These are phyloP conservation scores for Venturia nashicola DNA, from an alignment of 2,329 filamentous ascomycete genomes.

Conservation along the genomic window DNA sequence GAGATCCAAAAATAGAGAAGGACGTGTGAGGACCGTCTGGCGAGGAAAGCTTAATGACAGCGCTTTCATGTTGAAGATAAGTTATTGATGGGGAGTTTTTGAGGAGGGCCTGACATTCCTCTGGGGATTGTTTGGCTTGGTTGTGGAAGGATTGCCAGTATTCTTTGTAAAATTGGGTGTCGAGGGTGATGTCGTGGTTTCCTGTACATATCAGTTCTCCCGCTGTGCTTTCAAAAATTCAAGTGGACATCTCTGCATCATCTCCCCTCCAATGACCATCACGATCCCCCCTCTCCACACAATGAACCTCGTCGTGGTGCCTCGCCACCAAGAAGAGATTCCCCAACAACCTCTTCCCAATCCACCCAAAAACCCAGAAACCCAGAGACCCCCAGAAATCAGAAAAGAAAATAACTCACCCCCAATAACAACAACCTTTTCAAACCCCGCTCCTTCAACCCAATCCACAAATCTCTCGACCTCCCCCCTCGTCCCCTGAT, in stretches of 20 bases:
- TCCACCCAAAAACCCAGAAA: background rate
- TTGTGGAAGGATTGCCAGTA: slow-evolving; percentile 7
- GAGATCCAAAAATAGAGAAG: slow-evolving; percentile 61
- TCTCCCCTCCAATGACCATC: too few species aligned
- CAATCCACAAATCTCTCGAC: slow-evolving; percentile 76
- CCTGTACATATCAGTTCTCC: slow-evolving; percentile 30
- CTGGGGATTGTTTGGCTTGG: slow-evolving; percentile 32
- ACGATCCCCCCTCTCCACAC: too few species aligned
- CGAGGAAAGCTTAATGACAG: slow-evolving; percentile 41
- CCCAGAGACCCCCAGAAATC: background rate
- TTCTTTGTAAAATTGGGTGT: slow-evolving; percentile 44
- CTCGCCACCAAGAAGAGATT: too few species aligned
- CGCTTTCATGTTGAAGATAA: slow-evolving; percentile 50
- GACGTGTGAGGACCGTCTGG: slow-evolving; percentile 42
- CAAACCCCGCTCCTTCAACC: slow-evolving; percentile 45
- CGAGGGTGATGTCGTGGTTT: slow-evolving; percentile 65
- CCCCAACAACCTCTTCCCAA: too few species aligned
- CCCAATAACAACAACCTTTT: slow-evolving; percentile 61
- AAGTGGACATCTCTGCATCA: background rate
- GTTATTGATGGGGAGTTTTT: slow-evolving; percentile 39
- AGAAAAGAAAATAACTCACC: slow-evolving; percentile 24
- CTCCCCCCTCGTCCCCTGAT: slow-evolving; percentile 57
- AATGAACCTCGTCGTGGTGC: too few species aligned
- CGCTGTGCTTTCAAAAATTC: background rate
- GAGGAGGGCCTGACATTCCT: slow-evolving; percentile 43